These are phyloP conservation scores for Dacryopinax spathularia DNA, from an alignment of 768 basidiomycete genomes.

Conservation along the genomic window DNA sequence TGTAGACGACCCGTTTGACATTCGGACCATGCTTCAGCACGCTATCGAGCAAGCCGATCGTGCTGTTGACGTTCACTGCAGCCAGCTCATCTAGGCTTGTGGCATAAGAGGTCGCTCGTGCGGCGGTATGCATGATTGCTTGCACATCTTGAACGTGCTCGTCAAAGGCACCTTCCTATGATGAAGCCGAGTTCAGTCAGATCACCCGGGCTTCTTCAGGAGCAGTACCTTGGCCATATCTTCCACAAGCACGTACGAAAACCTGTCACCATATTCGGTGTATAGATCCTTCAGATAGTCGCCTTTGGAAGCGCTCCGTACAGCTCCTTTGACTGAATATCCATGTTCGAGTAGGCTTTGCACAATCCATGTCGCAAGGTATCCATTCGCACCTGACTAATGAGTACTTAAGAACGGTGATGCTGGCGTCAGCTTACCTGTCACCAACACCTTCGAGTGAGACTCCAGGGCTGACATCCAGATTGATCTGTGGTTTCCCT, in stretches of 20 bases:
- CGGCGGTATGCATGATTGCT: neutral
- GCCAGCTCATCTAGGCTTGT: neutral
- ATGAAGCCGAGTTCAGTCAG: no score
- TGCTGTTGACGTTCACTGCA: neutral
- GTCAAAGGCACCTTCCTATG: neutral
- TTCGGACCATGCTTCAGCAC: neutral
- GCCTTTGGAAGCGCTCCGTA: slow-evolving; percentile 10
- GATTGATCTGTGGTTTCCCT: no score
- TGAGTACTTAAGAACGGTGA: neutral
- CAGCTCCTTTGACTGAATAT: neutral
- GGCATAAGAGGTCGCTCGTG: neutral
- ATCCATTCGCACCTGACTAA: neutral
- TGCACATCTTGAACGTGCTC: neutral
- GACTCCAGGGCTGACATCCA: neutral
- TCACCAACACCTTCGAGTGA: neutral
- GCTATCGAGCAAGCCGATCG: neutral
- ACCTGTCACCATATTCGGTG: slow-evolving; percentile 4
- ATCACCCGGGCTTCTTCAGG: no score
- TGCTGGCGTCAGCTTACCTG: neutral
- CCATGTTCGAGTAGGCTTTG: slow-evolving; percentile 3
- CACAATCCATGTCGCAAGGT: neutral
- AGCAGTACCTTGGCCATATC: slow-evolving; percentile 12
- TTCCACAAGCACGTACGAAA: slow-evolving; percentile 9
- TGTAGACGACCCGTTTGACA: neutral
- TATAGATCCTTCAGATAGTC: slow-evolving; percentile 3